phyloP scores from a whole-genome alignment of 169 alveolate genomes.

The Eimeria acervulina region DNA sequence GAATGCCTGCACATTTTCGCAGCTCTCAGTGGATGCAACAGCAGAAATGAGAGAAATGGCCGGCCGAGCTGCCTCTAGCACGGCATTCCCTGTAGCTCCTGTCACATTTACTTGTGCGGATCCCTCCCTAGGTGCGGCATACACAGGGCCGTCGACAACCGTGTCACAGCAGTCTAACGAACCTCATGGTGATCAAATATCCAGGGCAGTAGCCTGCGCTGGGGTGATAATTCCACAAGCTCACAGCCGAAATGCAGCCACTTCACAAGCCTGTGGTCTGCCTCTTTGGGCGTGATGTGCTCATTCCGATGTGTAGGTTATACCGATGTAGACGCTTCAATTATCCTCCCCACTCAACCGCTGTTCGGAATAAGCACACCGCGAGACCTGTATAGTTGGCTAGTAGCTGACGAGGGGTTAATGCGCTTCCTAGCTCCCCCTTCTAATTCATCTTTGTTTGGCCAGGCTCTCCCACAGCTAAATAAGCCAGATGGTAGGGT shows the following conservation, averaged over 20 bases:
- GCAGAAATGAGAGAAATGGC: constrained; percentile 56
- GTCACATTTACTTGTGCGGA: constrained; percentile 41
- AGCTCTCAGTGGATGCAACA: constrained; percentile 47
- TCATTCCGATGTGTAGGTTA: background rate
- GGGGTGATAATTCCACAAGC: background rate
- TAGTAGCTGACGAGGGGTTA: constrained; percentile 46
- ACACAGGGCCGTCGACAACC: background rate
- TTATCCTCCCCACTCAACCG: constrained; percentile 30
- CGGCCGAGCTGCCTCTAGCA: background rate
- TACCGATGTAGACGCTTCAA: constrained; percentile 7
- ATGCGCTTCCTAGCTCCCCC: constrained; percentile 21
- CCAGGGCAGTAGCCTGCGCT: background rate
- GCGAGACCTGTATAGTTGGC: constrained; percentile 58
- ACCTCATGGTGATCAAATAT: background rate
- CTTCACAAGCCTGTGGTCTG: background rate
- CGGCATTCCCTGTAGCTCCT: constrained; percentile 29
- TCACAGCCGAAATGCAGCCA: background rate
- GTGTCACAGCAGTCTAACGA: background rate
- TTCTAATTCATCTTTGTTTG: background rate
- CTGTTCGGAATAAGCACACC: constrained; percentile 28
- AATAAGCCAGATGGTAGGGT: background rate
- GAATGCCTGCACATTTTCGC: constrained; percentile 4
- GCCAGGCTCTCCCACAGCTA: constrained; percentile 15
- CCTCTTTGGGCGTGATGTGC: background rate
- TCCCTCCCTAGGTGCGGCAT: constrained; percentile 29